Evolutionary conservation across 2,329 filamentous ascomycete genomes (phyloP), one percentile per base, ranked within the genome.

Genomic region (Neocatenulostroma microsporum): DNA sequence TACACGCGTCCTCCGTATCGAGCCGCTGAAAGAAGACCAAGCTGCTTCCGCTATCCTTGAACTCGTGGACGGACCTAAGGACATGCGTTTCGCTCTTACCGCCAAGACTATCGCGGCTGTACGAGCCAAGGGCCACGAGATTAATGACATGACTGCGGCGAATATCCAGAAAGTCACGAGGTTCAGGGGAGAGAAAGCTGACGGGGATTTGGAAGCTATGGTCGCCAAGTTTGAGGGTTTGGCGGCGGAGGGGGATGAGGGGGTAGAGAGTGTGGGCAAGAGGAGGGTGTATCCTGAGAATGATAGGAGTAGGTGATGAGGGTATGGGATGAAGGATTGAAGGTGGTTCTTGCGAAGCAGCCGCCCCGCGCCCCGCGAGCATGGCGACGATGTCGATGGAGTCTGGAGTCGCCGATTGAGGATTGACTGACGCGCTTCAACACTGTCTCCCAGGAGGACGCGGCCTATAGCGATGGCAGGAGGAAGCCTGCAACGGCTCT

Each of bases 1-100:
- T 72, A 98, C 91, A 13, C 84, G 91, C 28, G 84, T 98, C 9
- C 77, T 95, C 31, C 84, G 87, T 50, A 87, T 93, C 47, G 89
- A 96, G 64, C 84, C 91, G 39, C 76, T 83, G 54, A 86, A 89
- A 62, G 74, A 76, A 55, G 89, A 96, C 62, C 86, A 95, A 66
- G 89, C 84, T 7, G 76, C 80, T 46, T 88, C 82, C 21, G 89
- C 91, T 15, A 88, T 98, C 47, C 79, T 98, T 31, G 87, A 96
- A 65, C 76, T 98, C 21, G 88, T 98, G 44, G 91, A 98, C 63
- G 88, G 89, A 24, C 86, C 87, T 21, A 83, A 81, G 60, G 91
- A 98, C 63, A 84, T 94, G 69, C 83, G 88, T 21, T 95, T 95
- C 66, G 85, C 86, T 54, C 80, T 96, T 75, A 94, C 88, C 3